phyloP scores from a whole-genome alignment of 371 early-diverging fungal genomes.

The Mucor sp. region DNA sequence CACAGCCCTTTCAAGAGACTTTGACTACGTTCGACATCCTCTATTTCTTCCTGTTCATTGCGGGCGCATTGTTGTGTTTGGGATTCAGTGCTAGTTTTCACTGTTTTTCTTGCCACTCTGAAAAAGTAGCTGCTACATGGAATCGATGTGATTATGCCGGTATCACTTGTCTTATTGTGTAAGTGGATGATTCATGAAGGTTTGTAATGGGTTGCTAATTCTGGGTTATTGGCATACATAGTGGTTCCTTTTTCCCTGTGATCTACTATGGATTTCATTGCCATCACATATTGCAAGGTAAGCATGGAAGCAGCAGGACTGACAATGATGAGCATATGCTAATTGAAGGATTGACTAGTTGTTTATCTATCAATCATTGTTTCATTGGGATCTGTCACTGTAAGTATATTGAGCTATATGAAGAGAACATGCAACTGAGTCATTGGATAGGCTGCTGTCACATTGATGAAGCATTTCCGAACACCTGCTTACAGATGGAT shows the following conservation, averaged over 20 bases:
- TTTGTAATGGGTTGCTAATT: background rate
- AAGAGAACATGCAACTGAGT: background rate
- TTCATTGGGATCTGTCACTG: conserved; percentile 66
- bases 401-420: conserved; percentile 24
- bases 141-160: conserved; percentile 94
- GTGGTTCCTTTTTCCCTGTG: conserved; percentile 76
- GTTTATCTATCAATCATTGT: conserved; percentile 68
- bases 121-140: conserved; percentile 64
- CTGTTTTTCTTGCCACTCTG: conserved; percentile 87
- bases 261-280: conserved; percentile 69
- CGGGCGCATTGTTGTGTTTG: conserved; percentile 78
- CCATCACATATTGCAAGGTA: conserved; percentile 33
- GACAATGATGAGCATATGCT: background rate
- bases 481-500: conserved; percentile 79
- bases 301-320: background rate
- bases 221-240: conserved; percentile 19
- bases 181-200: conserved; percentile 19
- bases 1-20: conserved; percentile 42
- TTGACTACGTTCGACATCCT: conserved; percentile 60
- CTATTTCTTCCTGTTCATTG: conserved; percentile 71
- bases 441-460: conserved; percentile 47
- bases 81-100: conserved; percentile 84
- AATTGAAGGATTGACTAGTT: conserved; percentile 13
- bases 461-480: conserved; percentile 64
- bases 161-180: conserved; percentile 84